Conservation (phyloP, 495 filamentous ascomycete species). For the Aspergillus saccharolyticus region DNA sequence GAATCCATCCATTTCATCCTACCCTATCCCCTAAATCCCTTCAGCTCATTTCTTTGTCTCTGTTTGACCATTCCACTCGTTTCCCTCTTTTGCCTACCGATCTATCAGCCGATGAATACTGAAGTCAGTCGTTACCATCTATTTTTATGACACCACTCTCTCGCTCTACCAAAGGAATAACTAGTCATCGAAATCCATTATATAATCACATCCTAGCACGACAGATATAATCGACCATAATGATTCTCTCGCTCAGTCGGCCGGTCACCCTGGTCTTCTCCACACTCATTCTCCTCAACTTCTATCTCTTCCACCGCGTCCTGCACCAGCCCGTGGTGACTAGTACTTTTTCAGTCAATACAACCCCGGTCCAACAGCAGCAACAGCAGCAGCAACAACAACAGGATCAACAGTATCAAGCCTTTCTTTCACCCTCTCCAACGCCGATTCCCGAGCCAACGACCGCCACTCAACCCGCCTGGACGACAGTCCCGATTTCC, state of each 20-base stretch:
- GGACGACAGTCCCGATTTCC: neutral
- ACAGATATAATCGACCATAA: neutral
- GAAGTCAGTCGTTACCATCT: neutral
- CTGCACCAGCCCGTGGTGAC: slow-evolving; percentile 8
- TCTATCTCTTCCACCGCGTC: slow-evolving; percentile 15
- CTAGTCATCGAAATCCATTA: neutral
- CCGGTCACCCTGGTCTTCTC: slow-evolving; percentile 8
- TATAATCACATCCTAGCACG: neutral
- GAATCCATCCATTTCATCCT: neutral
- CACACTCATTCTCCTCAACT: slow-evolving; percentile 13
- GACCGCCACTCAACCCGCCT: neutral
- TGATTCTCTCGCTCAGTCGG: slow-evolving; percentile 4
- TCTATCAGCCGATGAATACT: neutral
- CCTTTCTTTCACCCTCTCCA: neutral
- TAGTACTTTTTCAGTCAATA: neutral
- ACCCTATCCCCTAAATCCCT: neutral
- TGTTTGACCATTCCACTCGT: neutral
- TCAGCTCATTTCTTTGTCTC: neutral
- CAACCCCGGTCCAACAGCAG: neutral
- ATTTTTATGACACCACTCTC: neutral
- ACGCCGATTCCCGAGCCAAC: neutral
- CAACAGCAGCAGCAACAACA: neutral
- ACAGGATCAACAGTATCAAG: neutral
- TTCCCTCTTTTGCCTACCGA: neutral
- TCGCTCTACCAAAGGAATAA: neutral